Conservation (phyloP, 2,329 filamentous ascomycete genomes). For the Chaetomium strumarium region DNA sequence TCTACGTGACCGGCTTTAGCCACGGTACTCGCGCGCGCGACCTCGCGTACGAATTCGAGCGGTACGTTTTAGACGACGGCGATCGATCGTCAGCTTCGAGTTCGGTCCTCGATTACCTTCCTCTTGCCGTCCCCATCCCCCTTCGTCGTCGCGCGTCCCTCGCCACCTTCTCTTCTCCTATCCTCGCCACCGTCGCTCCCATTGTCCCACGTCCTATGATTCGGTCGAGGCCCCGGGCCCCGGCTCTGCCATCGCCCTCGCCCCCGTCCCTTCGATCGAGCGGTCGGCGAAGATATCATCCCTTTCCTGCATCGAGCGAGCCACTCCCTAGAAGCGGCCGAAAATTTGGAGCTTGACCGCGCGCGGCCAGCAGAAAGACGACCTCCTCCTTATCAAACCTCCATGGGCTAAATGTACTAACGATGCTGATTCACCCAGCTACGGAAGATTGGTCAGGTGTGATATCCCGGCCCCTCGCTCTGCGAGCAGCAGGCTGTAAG, state of each 20-base stretch:
- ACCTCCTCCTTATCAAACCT: conserved; percentile 19
- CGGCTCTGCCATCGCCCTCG: conserved; percentile 16
- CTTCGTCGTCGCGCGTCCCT: conserved; percentile 18
- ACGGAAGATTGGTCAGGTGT: conserved; percentile 94
- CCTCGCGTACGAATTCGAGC: conserved; percentile 99
- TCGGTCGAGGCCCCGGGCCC: conserved; percentile 19
- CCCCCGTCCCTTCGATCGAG: conserved; percentile 36
- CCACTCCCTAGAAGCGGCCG: conserved; percentile 32
- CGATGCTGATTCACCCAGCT: conserved; percentile 51
- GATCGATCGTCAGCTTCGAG: conserved; percentile 43
- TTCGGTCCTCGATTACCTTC: conserved; percentile 37
- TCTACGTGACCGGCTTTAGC: conserved; percentile 99
- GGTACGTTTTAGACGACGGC: conserved; percentile 70
- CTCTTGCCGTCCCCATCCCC: conserved; percentile 29
- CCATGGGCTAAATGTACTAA: conserved; percentile 43
- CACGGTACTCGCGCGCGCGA: conserved; percentile 97
- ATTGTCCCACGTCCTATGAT: conserved; percentile 19
- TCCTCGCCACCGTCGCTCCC: conserved; percentile 20
- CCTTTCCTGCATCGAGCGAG: conserved; percentile 33
- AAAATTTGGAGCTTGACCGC: conserved; percentile 19
- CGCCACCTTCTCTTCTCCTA: conserved; percentile 15
- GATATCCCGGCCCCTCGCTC: conserved; percentile 96
- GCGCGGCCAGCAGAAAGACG: conserved; percentile 27
- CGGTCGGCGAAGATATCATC: conserved; percentile 36
- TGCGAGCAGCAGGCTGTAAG: conserved; percentile 91